Conservation (phyloP, 2,329 filamentous ascomycete species). For the Fusarium hainanense region DNA sequence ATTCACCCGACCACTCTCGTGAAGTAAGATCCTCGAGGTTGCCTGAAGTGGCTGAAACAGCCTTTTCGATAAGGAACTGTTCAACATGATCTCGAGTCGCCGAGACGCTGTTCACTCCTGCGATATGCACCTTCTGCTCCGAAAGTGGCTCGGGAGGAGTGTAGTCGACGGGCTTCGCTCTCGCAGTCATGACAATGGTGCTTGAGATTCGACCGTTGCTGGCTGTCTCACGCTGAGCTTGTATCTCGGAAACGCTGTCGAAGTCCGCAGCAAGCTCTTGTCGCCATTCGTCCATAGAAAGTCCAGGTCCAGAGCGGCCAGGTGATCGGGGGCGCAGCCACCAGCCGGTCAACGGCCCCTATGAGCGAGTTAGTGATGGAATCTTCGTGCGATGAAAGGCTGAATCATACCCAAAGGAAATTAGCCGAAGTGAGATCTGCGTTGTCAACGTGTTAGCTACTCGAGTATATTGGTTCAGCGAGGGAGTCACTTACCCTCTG, state of each 20-base stretch:
- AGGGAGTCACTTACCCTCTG: conserved; percentile 30
- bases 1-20: conserved; percentile 32
- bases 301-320: conserved; percentile 38
- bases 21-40: conserved; percentile 27
- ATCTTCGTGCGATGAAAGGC: fast-evolving
- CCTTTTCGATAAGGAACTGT: conserved; percentile 11
- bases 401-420: conserved; percentile 35
- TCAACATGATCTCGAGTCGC: conserved; percentile 11
- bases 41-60: conserved; percentile 23
- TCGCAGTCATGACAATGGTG: conserved; percentile 39
- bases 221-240: conserved; percentile 11
- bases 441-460: conserved; percentile 6
- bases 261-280: conserved; percentile 36
- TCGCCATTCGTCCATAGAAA: conserved; percentile 42
- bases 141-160: conserved; percentile 20
- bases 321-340: conserved; percentile 42
- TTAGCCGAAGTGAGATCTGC: conserved; percentile 40
- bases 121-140: conserved; percentile 21
- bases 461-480: neutral
- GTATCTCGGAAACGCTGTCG: conserved; percentile 35
- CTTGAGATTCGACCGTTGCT: conserved; percentile 31
- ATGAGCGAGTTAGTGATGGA: neutral
- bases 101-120: conserved; percentile 8
- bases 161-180: conserved; percentile 28
- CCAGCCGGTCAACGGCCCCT: conserved; percentile 41